Evolutionary conservation across 768 basidiomycete genomes (phyloP), one percentile per base, ranked within the genome.

Genomic region (Phanerochaete sordida): DNA sequence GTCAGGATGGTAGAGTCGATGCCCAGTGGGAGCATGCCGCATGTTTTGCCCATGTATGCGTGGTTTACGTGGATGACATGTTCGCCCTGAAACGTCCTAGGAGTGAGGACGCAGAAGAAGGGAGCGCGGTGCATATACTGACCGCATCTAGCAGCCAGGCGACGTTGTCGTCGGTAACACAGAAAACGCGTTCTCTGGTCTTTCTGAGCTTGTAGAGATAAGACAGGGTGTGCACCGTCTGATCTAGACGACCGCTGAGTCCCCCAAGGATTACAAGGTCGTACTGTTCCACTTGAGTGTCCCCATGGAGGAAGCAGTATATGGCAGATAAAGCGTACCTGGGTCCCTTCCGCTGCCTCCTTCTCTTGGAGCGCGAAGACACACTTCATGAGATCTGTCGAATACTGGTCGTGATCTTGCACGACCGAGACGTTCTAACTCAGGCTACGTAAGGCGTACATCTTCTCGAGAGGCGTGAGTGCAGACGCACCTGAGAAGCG

Each of bases 371-470:
- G 68, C 5, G 85, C 79, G 6, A 65, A 48, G 1, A 98, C 74
- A 67, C 95, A 98, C 74, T 99, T 99, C 89, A 92, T 93, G 59
- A 99, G 80, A 71, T 99, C 97, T 0, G 96, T 98, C n/a, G 93
- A 83, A 68, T 93, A 73, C 69, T 93, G 87, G 69, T 90, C 84
- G 0, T 75, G 64, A 66, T 97, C 95, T 55, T 84, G 73, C 0
- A 85, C 68, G 37, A 96, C 75, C 0, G 73, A 69, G 2, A 97
- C 90, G 31, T 83, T 86, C 92, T 95, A 52, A 9, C 13, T 15
- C 50, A 15, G 2, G 54, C 35, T 12, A 1, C 23, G 35, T 62
- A 19, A 54, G 49, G 16, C 12, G 19, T 26, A 3, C 9, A 24
- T 24, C 39, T 43, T 56, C 31, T 43, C 23, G 33, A 24, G 13